These are phyloP conservation scores for Bacterosira constricta DNA, from an alignment of 108 stramenopile species.

Conservation along the genomic window DNA sequence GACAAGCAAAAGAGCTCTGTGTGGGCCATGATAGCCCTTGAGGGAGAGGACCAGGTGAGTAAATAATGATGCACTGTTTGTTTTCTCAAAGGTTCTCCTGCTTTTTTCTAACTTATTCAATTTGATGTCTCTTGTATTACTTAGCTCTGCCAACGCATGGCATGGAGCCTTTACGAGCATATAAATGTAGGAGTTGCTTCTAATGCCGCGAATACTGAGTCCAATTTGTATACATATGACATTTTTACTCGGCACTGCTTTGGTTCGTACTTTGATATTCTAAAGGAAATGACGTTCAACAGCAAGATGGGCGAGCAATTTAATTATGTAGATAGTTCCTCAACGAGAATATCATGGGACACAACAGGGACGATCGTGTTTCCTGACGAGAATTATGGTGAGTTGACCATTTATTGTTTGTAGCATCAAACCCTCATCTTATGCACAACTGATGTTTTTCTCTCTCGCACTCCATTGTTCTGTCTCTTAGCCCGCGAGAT, in stretches of 20 bases:
- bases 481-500: conserved; percentile 28
- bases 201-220: conserved; percentile 29
- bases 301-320: conserved; percentile 55
- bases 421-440: too few species aligned
- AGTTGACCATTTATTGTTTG: too few species aligned
- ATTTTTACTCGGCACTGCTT: conserved; percentile 64
- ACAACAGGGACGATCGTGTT: not conserved
- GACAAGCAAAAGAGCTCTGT: conserved; percentile 33
- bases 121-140: too few species aligned
- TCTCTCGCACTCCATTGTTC: not conserved
- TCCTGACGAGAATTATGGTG: conserved; percentile 58
- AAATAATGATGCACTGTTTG: too few species aligned
- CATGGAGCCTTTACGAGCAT: conserved; percentile 73
- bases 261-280: conserved; percentile 51
- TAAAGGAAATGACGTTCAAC: conserved; percentile 51
- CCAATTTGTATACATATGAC: conserved; percentile 50
- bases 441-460: too few species aligned
- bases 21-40: conserved; percentile 19
- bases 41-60: conserved; percentile 40
- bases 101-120: too few species aligned
- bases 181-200: conserved; percentile 47
- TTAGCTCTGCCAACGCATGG: conserved; percentile 70
- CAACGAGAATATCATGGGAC: conserved; percentile 12
- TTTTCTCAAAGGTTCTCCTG: too few species aligned
- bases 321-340: conserved; percentile 38